Percentiles rank a stretch among this genome's conserved stretches.
Conservation (phyloP, 2,329 filamentous ascomycete species). For the Beauveria pseudobassiana region DNA sequence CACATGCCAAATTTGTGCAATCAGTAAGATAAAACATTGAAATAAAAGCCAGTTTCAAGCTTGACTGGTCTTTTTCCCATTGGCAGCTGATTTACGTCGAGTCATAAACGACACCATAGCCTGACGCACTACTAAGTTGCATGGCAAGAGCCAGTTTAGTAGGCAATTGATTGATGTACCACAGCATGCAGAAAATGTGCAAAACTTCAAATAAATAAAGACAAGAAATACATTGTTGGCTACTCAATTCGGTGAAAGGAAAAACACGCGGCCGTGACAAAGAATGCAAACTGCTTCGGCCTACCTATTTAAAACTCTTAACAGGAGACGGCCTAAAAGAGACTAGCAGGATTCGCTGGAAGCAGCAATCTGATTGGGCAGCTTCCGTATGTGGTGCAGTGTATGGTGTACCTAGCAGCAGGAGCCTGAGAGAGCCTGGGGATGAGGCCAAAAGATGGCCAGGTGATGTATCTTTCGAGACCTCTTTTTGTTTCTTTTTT, state of each 20-base stretch:
- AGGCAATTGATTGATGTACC: background rate
- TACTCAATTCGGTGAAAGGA: too few species aligned
- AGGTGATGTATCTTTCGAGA: background rate
- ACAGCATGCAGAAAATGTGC: background rate
- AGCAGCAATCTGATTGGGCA: constrained; percentile 5
- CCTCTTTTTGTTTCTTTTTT: background rate
- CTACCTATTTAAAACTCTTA: background rate
- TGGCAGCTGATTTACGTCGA: background rate
- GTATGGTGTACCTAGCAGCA: background rate
- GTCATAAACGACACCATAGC: background rate
- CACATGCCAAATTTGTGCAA: too few species aligned
- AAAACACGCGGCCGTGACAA: background rate
- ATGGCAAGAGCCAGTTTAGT: background rate
- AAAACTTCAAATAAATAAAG: background rate
- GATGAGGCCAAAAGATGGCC: background rate
- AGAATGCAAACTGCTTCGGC: background rate
- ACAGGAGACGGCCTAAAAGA: background rate
- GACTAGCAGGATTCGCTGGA: constrained; percentile 1
- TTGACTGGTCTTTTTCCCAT: background rate
- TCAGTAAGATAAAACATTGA: too few species aligned
- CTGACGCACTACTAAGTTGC: background rate
- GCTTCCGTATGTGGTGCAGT: background rate
- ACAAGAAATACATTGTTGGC: background rate
- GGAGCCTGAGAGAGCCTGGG: background rate
- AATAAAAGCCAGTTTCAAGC: too few species aligned